These are phyloP conservation scores for Amesomyces nigricolor DNA, from an alignment of 2,329 filamentous ascomycete genomes.

Conservation along the genomic window DNA sequence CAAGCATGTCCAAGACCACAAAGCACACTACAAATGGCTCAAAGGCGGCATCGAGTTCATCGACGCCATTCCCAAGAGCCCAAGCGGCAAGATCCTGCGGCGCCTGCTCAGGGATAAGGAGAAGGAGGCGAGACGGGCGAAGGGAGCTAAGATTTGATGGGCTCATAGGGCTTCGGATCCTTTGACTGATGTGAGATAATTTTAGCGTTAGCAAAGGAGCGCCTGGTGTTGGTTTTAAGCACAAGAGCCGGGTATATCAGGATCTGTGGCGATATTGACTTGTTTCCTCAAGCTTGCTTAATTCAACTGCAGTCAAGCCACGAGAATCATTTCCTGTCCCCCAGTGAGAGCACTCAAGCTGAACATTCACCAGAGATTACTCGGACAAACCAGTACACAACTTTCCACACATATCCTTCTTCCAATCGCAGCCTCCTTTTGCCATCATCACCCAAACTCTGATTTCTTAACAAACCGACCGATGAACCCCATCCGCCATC, in stretches of 20 bases:
- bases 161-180: background rate
- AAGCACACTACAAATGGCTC: conserved; percentile 64
- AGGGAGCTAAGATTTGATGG: conserved; percentile 60
- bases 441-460: background rate
- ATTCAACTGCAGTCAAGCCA: no score
- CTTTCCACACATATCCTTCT: background rate
- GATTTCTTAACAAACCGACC: conserved; percentile 24
- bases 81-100: conserved; percentile 68
- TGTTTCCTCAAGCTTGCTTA: no score
- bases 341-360: no score
- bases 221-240: background rate
- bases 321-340: no score
- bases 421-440: background rate
- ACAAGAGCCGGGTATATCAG: no score
- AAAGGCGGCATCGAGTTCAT: conserved; percentile 59
- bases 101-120: conserved; percentile 68
- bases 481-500: conserved; percentile 28
- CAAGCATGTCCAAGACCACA: conserved; percentile 58
- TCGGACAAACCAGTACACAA: no score
- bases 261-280: no score
- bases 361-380: no score
- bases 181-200: background rate
- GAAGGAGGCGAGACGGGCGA: conserved; percentile 58
- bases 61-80: conserved; percentile 65
- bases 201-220: background rate